Conservation (phyloP, 164 flowering plant genomes). For the Vitis amurensis region DNA sequence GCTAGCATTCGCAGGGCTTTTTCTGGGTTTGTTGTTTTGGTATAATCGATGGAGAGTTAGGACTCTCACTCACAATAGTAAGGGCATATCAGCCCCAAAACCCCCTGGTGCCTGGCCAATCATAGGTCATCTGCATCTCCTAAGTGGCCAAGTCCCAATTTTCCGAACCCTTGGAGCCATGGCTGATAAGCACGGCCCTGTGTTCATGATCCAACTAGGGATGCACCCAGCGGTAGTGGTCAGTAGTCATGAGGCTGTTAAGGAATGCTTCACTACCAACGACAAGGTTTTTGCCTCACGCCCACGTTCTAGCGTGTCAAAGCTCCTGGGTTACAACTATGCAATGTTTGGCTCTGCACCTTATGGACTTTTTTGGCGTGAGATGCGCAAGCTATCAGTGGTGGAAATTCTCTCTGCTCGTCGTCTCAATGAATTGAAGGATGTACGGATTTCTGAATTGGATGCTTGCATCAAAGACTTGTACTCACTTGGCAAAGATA, state of each 20-base stretch:
- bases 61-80: too few relatives aligned
- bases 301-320: neutral
- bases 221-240: neutral
- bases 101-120: slow-evolving; percentile 9
- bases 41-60: too few relatives aligned
- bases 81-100: neutral
- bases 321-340: slow-evolving; percentile 4
- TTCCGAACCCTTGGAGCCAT: neutral
- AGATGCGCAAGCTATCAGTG: neutral
- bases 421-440: too few relatives aligned
- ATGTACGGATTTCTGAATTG: too few relatives aligned
- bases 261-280: too few relatives aligned
- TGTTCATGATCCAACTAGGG: slow-evolving; percentile 7
- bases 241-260: neutral
- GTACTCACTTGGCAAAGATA: too few relatives aligned
- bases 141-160: neutral
- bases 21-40: too few relatives aligned
- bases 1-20: too few relatives aligned
- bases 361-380: slow-evolving; percentile 11
- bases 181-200: slow-evolving; percentile 6
- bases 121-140: slow-evolving; percentile 5
- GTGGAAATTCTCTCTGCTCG: too few relatives aligned
- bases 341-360: neutral
- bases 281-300: too few relatives aligned
- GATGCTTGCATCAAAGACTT: too few relatives aligned